phyloP scores from a whole-genome alignment of 192 early-diverging fungal genomes.

The Podila verticillata region DNA sequence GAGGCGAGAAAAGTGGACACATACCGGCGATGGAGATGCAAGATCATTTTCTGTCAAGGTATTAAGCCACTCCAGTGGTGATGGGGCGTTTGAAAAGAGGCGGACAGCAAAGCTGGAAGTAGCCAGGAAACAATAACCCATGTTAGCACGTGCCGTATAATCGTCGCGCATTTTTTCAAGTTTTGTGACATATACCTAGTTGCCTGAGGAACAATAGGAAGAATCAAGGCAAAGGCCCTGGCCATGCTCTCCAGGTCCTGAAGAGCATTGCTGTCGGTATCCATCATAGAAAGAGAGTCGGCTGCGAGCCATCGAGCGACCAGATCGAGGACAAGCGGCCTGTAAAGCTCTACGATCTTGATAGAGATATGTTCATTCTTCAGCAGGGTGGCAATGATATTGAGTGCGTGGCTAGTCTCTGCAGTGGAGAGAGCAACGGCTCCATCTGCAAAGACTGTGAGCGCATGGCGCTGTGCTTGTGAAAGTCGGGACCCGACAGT shows the following conservation, averaged over 20 bases:
- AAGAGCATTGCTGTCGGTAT: slow-evolving; percentile 6
- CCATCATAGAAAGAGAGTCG: slow-evolving; percentile 39
- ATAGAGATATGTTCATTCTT: slow-evolving; percentile 32
- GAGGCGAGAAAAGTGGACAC: too few species aligned
- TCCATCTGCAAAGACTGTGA: slow-evolving; percentile 19
- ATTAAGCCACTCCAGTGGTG: slow-evolving; percentile 61
- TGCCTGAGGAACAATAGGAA: slow-evolving; percentile 78
- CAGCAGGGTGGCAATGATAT: slow-evolving; percentile 35
- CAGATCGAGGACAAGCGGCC: slow-evolving; percentile 86
- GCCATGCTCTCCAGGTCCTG: slow-evolving; percentile 51
- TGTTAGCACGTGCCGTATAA: neutral
- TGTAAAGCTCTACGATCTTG: slow-evolving; percentile 61
- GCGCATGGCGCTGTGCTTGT: slow-evolving; percentile 20
- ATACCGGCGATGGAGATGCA: slow-evolving; percentile 21
- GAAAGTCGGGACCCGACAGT: slow-evolving; percentile 9
- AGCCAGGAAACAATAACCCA: slow-evolving; percentile 16
- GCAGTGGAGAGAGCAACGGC: slow-evolving; percentile 1
- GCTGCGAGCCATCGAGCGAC: slow-evolving; percentile 75
- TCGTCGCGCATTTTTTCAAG: neutral
- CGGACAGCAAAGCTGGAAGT: slow-evolving; percentile 60
- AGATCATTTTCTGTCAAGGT: slow-evolving; percentile 38
- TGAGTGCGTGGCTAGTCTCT: slow-evolving; percentile 23
- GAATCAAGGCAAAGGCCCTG: slow-evolving; percentile 66
- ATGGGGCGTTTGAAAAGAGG: slow-evolving; percentile 62
- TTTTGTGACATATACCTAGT: slow-evolving; percentile 58